Percentiles rank a stretch among this genome's conserved stretches.
Conservation (phyloP, 192 early-diverging fungal genomes). For the Kappamyces sp. region DNA sequence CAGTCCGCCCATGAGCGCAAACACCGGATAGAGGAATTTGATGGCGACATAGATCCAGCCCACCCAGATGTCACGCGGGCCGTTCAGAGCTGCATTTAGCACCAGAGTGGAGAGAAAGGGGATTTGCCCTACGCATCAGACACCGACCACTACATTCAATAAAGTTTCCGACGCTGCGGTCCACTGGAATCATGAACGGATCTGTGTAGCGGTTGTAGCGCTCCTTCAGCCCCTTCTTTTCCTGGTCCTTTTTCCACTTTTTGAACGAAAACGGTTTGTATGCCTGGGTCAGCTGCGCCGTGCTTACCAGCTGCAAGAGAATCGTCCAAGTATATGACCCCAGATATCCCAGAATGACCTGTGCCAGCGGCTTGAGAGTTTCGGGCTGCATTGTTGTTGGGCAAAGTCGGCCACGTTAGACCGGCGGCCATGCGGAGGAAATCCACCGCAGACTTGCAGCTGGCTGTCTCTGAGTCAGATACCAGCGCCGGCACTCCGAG, state of each 20-base stretch:
- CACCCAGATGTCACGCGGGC: slow-evolving; percentile 5
- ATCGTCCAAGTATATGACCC: too few species aligned
- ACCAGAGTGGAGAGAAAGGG: slow-evolving; percentile 2
- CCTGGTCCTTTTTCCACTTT: not conserved
- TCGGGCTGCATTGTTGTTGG: too few species aligned
- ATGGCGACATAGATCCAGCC: slow-evolving; percentile 12
- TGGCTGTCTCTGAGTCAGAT: too few species aligned
- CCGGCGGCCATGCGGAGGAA: too few species aligned
- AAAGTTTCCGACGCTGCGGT: slow-evolving; percentile 9
- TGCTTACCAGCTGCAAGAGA: too few species aligned
- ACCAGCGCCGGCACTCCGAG: too few species aligned
- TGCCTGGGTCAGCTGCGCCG: too few species aligned
- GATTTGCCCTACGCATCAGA: not conserved
- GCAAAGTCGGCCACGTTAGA: too few species aligned
- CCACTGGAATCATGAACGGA: slow-evolving; percentile 3
- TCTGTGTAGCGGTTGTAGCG: not conserved
- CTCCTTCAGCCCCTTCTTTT: slow-evolving; percentile 1
- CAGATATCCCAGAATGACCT: too few species aligned
- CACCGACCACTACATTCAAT: not conserved
- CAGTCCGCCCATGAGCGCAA: slow-evolving; percentile 3
- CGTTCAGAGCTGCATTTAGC: slow-evolving; percentile 14
- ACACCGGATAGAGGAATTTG: slow-evolving; percentile 1
- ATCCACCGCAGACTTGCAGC: too few species aligned
- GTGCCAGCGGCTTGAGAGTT: too few species aligned
- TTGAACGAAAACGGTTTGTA: too few species aligned